Conservation (phyloP, 257 asterid species). For the Solanum chiquidenum region DNA sequence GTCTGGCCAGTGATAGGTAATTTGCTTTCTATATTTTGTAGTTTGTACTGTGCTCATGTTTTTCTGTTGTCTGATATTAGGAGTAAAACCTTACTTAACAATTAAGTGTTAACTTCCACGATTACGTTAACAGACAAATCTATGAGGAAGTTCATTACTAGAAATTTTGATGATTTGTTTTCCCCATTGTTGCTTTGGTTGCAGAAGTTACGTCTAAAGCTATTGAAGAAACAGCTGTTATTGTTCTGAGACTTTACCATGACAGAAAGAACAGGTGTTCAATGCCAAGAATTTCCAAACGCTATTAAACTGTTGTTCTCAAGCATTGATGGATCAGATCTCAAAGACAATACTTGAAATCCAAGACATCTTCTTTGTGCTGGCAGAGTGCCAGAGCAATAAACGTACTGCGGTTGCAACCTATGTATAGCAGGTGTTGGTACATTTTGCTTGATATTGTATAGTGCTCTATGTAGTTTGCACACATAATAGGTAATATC, state of each 20-base stretch:
- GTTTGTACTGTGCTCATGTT: neutral
- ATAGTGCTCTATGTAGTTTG: neutral
- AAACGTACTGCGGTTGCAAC: neutral
- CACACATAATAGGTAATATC: neutral
- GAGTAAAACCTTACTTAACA: neutral
- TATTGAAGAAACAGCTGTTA: conserved; percentile 93
- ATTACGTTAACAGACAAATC: neutral
- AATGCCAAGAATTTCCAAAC: conserved; percentile 89
- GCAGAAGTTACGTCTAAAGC: conserved; percentile 94
- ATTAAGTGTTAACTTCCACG: neutral
- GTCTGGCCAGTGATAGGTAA: conserved; percentile 96
- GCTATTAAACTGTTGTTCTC: conserved; percentile 30
- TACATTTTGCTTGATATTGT: neutral
- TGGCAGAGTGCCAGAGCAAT: neutral
- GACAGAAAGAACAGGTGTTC: conserved; percentile 83
- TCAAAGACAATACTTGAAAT: neutral
- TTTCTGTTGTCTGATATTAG: neutral
- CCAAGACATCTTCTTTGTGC: neutral
- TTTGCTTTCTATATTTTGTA: neutral
- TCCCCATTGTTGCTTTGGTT: conserved; percentile 10
- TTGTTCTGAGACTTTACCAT: conserved; percentile 72
- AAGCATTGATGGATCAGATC: neutral
- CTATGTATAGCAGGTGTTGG: neutral
- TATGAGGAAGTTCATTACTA: neutral
- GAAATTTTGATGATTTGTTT: neutral